Evolutionary conservation across 805 yeast species (phyloP), one percentile per base, ranked within the genome.

Genomic region (Ogataea naganishii): DNA sequence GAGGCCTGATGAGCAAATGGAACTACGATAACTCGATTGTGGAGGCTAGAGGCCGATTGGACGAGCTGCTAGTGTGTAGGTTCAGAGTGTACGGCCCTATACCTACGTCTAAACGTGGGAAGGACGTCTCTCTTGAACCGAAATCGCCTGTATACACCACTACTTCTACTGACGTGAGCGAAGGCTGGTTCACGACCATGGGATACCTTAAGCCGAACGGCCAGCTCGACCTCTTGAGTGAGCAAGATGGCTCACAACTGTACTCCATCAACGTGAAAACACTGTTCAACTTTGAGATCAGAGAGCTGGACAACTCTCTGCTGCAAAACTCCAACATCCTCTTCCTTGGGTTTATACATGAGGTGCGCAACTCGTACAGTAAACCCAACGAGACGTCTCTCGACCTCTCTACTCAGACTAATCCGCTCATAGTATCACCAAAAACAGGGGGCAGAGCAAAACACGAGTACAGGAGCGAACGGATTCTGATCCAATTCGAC

Each of bases 151-250:
- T 22, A 22, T 30, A 11, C 25, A 23, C 19, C 29, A 14, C 31
- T 24, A 8, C 26, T 32, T 26, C 29, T 39, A n/a, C 46, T 34
- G 17, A 29, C 4, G 16, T 31, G 25, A 49, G 56, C 14, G 82
- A 74, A 44, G 75, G 75, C 4, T 81, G 89, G 89, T 79, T 79
- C 45, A 66, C 63, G 30, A 72, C 81, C 1, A 77, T 75, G 78
- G 86, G 82, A 0, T 78, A 74, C 12, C 46, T 81, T 24, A 72
- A 71, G 45, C 68, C 80, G 1, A 64, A 75, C 43, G 92, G 92
- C 4, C 46, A 58, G 4, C 53, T 81, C 19, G 73, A 80, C 38
- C 51, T 81, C 27, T 54, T 78, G 12, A 56, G 71, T 20, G 84
- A 78, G 46, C 62, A 62, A 30, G 86, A 80, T 53, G 84, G 86